Base-by-base conservation (phyloP, 202 grass and related monocot species). In the Schoenoplectus tabernaemontani region DNA sequence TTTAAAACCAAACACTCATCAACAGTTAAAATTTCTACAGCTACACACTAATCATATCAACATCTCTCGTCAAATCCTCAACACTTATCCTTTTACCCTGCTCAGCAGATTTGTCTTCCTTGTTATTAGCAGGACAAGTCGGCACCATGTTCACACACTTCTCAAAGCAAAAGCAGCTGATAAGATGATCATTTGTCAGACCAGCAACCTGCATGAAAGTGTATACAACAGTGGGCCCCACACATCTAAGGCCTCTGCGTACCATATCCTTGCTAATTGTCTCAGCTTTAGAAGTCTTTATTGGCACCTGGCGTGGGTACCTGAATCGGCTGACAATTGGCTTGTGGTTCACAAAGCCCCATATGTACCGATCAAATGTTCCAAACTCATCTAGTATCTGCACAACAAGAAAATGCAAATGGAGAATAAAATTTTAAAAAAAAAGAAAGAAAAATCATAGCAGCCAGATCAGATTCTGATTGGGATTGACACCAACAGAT, bases 181-280 rank as follows among this genome's bases (percentile, higher is more conserved):
- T 75, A 20, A 98, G 86, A 86, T 98, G 95, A 72, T 98, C 95
- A 42, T 94, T 98, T 17, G 91, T 89, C 66, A 98, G 81, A 74
- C 95, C 95, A 47, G 87, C 84, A 26, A 90, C 91, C 82, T 98
- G 95, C 95, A 98, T 98, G 91, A 98, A 98, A 66, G 95, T 87
- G 60, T 98, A 98, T 24, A 98, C 12, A 46, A 98, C 89, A 42
- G 89, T 92, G 10, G 91, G 91, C 0, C 95, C 89, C 36, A 92
- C 95, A 59, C 89, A 87, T 15, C 88, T 85, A 79, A 98, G 80
- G 8, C 95, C 91, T 75, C 95, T 76, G 22, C 81, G 83, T 37
- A 92, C 77, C 53, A 98, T 80, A 41, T 98, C 95, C 84, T 98
- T 91, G 86, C 95, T 98, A 51, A 98, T 86, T 43, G 84, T 62